These are phyloP conservation scores for Aphanomyces astaci DNA, from an alignment of 352 stramenopile genomes.

Conservation along the genomic window DNA sequence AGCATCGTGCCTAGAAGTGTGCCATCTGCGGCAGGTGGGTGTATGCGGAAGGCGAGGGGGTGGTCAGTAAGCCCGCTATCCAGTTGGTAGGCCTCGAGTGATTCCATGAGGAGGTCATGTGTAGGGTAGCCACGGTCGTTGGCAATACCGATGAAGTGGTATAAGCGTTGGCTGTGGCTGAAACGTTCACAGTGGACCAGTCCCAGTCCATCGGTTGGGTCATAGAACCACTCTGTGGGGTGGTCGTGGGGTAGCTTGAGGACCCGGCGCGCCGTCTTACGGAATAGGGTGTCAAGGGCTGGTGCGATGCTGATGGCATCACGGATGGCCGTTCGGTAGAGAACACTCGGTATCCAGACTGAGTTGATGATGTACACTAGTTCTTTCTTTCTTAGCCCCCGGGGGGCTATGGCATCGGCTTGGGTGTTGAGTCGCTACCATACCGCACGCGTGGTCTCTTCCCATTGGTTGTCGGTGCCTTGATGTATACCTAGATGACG, in stretches of 20 bases:
- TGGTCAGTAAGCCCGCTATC: no score
- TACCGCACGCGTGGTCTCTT: no score
- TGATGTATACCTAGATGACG: no score
- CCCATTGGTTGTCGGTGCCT: no score
- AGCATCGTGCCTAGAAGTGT: no score
- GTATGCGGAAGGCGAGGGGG: neutral
- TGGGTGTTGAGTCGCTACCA: no score
- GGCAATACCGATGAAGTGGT: neutral
- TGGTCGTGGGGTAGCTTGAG: no score
- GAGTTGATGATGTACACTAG: neutral
- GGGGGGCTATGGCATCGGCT: no score
- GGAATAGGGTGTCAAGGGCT: neutral
- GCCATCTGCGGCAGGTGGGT: neutral
- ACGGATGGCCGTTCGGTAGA: neutral
- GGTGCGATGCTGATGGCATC: neutral
- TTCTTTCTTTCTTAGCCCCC: no score
- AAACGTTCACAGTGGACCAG: neutral
- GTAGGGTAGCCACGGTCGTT: neutral
- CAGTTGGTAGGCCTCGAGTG: neutral
- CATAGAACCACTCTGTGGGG: no score
- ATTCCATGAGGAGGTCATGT: neutral
- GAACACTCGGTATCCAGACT: neutral
- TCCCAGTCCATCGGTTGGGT: neutral
- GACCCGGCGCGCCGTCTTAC: no score
- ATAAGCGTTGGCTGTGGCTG: neutral